These are phyloP conservation scores for Colletotrichum agaves DNA, from an alignment of 2,329 filamentous ascomycete genomes.

Conservation along the genomic window DNA sequence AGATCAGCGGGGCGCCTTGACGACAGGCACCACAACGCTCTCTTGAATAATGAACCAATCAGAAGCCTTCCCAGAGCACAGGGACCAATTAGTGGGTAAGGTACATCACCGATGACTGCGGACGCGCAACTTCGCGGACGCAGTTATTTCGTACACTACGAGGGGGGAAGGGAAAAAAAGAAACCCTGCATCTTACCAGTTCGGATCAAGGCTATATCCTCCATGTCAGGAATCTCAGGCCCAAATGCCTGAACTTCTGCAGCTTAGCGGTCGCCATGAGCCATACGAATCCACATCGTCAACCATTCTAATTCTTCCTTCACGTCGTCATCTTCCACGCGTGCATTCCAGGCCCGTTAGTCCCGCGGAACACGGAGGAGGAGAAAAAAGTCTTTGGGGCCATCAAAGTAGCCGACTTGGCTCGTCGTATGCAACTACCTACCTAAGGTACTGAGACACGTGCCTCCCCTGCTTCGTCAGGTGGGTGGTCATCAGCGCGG, in stretches of 20 bases:
- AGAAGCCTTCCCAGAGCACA: not conserved
- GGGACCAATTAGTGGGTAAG: not conserved
- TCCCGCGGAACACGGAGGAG: not conserved
- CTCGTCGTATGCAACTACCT: not conserved
- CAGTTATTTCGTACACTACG: not conserved
- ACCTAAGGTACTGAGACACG: too few relatives aligned
- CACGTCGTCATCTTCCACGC: constrained; percentile 1
- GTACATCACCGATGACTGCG: not conserved
- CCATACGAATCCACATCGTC: not conserved
- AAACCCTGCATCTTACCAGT: not conserved
- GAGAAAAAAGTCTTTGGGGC: not conserved
- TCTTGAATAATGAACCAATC: not conserved
- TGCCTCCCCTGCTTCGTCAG: too few relatives aligned
- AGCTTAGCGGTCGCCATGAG: not conserved
- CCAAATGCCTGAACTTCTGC: too few relatives aligned
- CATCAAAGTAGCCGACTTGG: not conserved
- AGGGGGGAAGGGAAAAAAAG: too few relatives aligned
- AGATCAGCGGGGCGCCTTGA: constrained; percentile 4
- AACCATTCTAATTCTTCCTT: not conserved
- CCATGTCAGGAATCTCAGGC: not conserved
- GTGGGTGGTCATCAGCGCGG: too few relatives aligned
- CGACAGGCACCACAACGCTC: not conserved
- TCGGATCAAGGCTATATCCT: too few relatives aligned
- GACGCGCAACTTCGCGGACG: not conserved
- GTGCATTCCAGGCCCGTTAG: not conserved